These are phyloP conservation scores for Oryza meyeriana DNA, from an alignment of 176 grass and related monocot genomes.

Conservation along the genomic window DNA sequence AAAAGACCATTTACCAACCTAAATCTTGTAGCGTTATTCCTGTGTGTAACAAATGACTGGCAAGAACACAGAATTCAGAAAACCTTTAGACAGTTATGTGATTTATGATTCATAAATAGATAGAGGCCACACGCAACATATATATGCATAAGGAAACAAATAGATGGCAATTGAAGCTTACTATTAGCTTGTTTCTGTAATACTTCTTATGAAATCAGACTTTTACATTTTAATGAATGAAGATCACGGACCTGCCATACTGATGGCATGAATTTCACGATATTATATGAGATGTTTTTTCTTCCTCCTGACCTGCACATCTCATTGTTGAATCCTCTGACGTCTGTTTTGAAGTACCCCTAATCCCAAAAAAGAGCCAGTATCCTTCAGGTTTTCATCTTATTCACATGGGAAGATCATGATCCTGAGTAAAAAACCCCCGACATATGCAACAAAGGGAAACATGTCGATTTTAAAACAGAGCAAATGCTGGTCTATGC, in stretches of 20 bases:
- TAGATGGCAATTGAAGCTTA: neutral
- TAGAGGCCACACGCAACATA: neutral
- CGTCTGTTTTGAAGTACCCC: conserved; percentile 32
- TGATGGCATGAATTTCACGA: conserved; percentile 74
- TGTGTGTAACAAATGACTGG: conserved; percentile 90
- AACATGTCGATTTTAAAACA: neutral
- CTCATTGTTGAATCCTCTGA: conserved; percentile 26
- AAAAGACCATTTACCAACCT: conserved; percentile 43
- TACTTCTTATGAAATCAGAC: neutral
- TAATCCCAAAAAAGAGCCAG: conserved; percentile 25
- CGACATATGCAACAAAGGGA: neutral
- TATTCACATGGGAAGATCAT: neutral
- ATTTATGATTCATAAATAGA: conserved; percentile 10
- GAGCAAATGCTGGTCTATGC: conserved; percentile 1
- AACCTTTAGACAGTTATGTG: neutral
- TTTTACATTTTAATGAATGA: neutral
- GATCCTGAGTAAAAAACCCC: neutral
- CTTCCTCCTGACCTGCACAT: conserved; percentile 37
- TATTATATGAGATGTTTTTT: conserved; percentile 40
- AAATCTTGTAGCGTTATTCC: conserved; percentile 64
- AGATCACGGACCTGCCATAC: conserved; percentile 63
- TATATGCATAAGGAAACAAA: neutral
- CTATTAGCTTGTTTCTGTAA: neutral
- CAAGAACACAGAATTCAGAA: conserved; percentile 38
- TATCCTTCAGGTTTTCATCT: neutral